Evolutionary conservation across 148 eudicot species (phyloP).

Genomic region (Spergularia marina): DNA sequence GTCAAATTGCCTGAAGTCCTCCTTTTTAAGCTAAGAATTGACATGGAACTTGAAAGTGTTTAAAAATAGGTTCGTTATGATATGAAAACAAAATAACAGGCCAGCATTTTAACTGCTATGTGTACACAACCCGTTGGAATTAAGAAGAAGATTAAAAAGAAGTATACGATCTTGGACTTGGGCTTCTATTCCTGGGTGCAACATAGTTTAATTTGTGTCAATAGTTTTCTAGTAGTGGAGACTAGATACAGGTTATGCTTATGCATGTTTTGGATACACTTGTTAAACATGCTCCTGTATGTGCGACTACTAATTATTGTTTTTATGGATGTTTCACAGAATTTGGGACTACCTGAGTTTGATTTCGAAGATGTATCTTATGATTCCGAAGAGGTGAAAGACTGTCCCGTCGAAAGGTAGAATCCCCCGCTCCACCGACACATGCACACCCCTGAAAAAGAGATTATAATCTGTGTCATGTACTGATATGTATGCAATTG

Average conservation of each 20-base stretch:
- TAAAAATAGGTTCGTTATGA: background rate
- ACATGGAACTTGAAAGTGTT: background rate
- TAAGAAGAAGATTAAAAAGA: background rate
- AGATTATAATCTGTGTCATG: too few relatives aligned
- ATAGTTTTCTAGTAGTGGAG: background rate
- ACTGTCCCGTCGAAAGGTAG: too few relatives aligned
- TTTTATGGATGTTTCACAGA: constrained; percentile 27
- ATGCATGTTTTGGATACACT: background rate
- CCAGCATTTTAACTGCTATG: background rate
- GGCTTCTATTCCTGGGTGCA: background rate
- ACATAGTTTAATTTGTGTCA: background rate
- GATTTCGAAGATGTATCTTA: constrained; percentile 2
- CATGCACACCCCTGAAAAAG: too few relatives aligned
- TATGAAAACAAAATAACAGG: background rate
- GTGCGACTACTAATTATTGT: background rate
- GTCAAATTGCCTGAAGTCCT: background rate
- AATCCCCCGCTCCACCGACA: too few relatives aligned
- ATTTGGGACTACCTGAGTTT: constrained; percentile 27
- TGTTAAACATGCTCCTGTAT: background rate
- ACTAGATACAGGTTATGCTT: background rate
- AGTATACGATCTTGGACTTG: too few relatives aligned
- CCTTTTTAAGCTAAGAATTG: background rate
- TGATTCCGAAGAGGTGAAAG: too few relatives aligned
- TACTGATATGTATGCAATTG: too few relatives aligned
- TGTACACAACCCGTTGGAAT: background rate